A percentile compares a stretch with the other conserved stretches of the same genome.
Conservation (phyloP, 768 basidiomycete genomes). For the Scleroderma bovista region DNA sequence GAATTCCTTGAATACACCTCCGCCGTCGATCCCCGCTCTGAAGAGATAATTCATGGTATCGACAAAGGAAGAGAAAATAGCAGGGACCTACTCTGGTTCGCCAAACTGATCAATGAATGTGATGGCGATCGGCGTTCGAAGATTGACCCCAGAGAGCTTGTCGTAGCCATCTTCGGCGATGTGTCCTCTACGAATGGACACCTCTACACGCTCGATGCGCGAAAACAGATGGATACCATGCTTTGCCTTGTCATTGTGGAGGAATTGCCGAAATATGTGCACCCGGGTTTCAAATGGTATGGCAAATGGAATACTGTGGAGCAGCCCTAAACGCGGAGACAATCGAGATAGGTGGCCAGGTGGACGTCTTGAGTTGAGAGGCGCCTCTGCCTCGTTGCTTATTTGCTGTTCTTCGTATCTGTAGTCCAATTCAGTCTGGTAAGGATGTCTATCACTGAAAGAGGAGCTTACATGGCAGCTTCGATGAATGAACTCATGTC, state of each 20-base stretch:
- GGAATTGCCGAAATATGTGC: slow-evolving; percentile 81
- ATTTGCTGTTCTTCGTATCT: slow-evolving; percentile 66
- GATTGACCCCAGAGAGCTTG: slow-evolving; percentile 64
- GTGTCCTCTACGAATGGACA: slow-evolving; percentile 49
- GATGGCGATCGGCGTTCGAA: slow-evolving; percentile 84
- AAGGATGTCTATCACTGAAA: neutral
- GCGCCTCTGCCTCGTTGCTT: slow-evolving; percentile 20
- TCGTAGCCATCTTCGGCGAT: slow-evolving; percentile 93
- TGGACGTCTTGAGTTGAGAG: slow-evolving; percentile 57
- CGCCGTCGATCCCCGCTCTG: slow-evolving; percentile 91
- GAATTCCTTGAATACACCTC: slow-evolving; percentile 98
- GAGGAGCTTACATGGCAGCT: slow-evolving; percentile 66
- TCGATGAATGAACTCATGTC: slow-evolving; percentile 74
- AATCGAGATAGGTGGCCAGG: slow-evolving; percentile 54
- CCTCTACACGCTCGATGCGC: slow-evolving; percentile 18
- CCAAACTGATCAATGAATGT: slow-evolving; percentile 91
- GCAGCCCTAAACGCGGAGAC: slow-evolving; percentile 74
- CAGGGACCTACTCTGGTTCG: slow-evolving; percentile 63
- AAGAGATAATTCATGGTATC: slow-evolving; percentile 1
- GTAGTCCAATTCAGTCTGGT: neutral
- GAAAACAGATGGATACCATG: slow-evolving; percentile 13
- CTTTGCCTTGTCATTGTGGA: slow-evolving; percentile 52
- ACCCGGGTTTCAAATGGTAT: slow-evolving; percentile 93
- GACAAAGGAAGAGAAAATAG: neutral
- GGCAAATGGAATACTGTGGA: slow-evolving; percentile 94